Evolutionary conservation across 2,329 filamentous ascomycete genomes (phyloP).

Genomic region (Penicillium italicum): DNA sequence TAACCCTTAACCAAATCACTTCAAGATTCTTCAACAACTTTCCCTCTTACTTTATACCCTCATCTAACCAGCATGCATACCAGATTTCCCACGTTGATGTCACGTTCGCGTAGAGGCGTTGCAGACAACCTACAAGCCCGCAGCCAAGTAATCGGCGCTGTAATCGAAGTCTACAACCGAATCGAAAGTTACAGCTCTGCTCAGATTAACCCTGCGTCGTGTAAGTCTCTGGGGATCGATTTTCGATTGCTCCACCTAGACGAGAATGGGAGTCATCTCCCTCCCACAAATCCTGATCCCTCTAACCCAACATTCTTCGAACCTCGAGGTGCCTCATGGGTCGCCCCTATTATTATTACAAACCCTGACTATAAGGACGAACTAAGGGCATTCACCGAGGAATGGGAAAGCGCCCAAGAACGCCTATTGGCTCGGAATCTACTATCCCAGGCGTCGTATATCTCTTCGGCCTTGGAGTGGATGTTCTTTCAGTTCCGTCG

Average conservation of each 20-base stretch:
- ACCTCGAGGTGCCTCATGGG: neutral
- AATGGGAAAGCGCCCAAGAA: neutral
- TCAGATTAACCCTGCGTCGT: neutral
- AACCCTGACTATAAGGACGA: fast-evolving
- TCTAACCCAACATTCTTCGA: neutral
- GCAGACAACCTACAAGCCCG: no score
- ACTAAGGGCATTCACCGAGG: neutral
- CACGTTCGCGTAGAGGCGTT: no score
- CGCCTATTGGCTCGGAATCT: neutral
- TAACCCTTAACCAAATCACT: no score
- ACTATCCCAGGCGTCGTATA: neutral
- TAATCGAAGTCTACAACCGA: neutral
- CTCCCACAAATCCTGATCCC: neutral
- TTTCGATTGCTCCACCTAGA: neutral
- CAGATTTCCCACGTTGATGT: no score
- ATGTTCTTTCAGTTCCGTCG: neutral
- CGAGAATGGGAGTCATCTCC: neutral
- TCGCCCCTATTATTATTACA: neutral
- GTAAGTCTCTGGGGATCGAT: neutral
- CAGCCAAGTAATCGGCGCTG: neutral
- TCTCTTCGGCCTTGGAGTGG: neutral
- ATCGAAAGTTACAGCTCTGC: neutral
- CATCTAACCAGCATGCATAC: no score
- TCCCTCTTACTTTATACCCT: no score
- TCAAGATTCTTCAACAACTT: no score